Percentiles rank a stretch among this genome's conserved stretches.
Conservation (phyloP, 176 grass and related monocot genomes). For the Sorghum bicolor region Sorghum_bicolor_NCBIv3 NC_012874.2:70039001-70039500, state of each 20-base stretch:
- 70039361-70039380: background rate
- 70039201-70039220: background rate
- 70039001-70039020: background rate
- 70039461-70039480: too few relatives aligned
- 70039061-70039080: background rate
- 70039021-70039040: background rate
- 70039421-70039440: too few relatives aligned
- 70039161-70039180: background rate
- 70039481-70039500: too few relatives aligned
- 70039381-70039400: too few relatives aligned
- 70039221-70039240: background rate
- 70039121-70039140: background rate
- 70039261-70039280: background rate
- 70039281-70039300: background rate
- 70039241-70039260: background rate
- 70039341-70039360: background rate
- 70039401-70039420: too few relatives aligned
- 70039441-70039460: too few relatives aligned
- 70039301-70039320: background rate
- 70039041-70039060: background rate
- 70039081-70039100: slow-evolving; percentile 10
- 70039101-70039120: background rate
- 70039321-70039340: background rate
- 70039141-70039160: background rate
- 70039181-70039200: background rate